Conservation (phyloP, 2,329 filamentous ascomycete genomes). For the Aspergillus hortae region DNA sequence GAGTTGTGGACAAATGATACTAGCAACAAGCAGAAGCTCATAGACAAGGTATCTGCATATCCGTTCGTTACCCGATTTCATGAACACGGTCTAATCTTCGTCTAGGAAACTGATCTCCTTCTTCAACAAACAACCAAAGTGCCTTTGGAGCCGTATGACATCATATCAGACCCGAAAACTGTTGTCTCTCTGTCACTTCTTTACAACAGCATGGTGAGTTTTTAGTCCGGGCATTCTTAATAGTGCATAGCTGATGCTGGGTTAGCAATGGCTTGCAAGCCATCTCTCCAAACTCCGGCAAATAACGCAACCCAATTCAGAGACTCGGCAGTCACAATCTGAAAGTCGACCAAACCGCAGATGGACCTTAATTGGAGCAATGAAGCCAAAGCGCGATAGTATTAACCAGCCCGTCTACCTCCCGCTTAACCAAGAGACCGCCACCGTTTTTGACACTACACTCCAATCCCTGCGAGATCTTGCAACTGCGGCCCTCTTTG, state of each 20-base stretch:
- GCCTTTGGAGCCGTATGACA: slow-evolving; percentile 70
- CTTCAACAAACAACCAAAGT: slow-evolving; percentile 54
- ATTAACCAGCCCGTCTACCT: slow-evolving; percentile 67
- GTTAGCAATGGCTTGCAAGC: slow-evolving; percentile 78
- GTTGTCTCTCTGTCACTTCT: slow-evolving; percentile 81
- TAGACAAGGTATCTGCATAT: slow-evolving; percentile 52
- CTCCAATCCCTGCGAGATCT: slow-evolving; percentile 79
- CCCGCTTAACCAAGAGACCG: slow-evolving; percentile 82
- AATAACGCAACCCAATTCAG: slow-evolving; percentile 71
- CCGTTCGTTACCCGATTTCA: neutral
- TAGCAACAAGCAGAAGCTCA: slow-evolving; percentile 52
- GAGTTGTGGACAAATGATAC: slow-evolving; percentile 58
- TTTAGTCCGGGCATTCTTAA: neutral
- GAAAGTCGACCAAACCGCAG: slow-evolving; percentile 56
- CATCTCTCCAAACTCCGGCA: slow-evolving; percentile 78
- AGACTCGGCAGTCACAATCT: slow-evolving; percentile 39
- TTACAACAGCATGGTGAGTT: slow-evolving; percentile 79
- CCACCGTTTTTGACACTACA: slow-evolving; percentile 82
- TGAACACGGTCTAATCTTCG: neutral
- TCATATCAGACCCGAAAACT: slow-evolving; percentile 84
- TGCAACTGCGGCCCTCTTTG: slow-evolving; percentile 73
- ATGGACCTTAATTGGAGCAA: slow-evolving; percentile 77
- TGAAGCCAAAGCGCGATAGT: slow-evolving; percentile 53
- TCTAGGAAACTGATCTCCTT: slow-evolving; percentile 52
- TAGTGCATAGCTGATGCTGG: slow-evolving; percentile 9